phyloP scores from a whole-genome alignment of 2,329 filamentous ascomycete genomes.

The Exophiala alcalophila region DNA sequence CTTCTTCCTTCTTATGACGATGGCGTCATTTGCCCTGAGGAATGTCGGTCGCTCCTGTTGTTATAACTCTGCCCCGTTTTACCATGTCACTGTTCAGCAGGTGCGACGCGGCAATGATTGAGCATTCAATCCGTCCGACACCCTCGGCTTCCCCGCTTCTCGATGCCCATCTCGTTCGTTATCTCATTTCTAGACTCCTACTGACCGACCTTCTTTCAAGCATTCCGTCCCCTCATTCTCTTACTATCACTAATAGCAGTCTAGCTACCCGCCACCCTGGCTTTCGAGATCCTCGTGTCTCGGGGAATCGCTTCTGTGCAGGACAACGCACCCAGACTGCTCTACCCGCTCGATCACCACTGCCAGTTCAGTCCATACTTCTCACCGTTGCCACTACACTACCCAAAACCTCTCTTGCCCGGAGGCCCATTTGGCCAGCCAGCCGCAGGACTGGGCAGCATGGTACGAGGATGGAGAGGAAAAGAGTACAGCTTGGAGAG shows the following conservation, averaged over 20 bases:
- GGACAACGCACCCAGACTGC: conserved; percentile 9
- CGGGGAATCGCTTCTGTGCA: conserved; percentile 21
- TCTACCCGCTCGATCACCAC: conserved; percentile 2
- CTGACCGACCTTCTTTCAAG: conserved; percentile 1
- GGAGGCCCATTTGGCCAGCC: too few species aligned
- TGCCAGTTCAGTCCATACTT: neutral
- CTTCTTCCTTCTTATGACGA: too few species aligned
- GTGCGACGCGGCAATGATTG: too few species aligned
- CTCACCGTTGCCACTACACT: too few species aligned
- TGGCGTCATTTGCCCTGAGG: too few species aligned
- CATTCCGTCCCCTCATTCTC: conserved; percentile 5
- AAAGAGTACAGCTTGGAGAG: too few species aligned
- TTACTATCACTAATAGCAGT: conserved; percentile 11
- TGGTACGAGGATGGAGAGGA: too few species aligned
- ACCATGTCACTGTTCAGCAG: neutral
- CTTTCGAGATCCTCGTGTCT: conserved; percentile 25
- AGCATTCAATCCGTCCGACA: too few species aligned
- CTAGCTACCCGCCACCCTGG: conserved; percentile 19
- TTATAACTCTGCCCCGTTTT: neutral
- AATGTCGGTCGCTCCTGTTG: too few species aligned
- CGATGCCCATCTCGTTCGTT: neutral
- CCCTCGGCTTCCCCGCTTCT: neutral
- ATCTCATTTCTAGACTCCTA: conserved; percentile 1
- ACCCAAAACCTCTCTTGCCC: too few species aligned
- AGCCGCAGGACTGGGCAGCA: too few species aligned